These are phyloP conservation scores for Phylloporus sp. DNA, from an alignment of 1,284 basidiomycete species.

Conservation along the genomic window DNA sequence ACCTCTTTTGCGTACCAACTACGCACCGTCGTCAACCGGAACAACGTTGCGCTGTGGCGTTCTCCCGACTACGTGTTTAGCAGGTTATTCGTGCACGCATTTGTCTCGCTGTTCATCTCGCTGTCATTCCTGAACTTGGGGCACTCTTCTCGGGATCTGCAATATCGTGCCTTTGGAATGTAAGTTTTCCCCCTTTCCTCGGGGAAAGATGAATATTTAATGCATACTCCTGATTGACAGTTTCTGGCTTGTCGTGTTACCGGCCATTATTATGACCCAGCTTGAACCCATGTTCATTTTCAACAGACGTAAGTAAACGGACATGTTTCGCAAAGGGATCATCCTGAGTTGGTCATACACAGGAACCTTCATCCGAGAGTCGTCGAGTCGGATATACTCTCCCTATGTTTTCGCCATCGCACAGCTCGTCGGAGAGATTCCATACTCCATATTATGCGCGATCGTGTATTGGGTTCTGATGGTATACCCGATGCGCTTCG, in stretches of 20 bases:
- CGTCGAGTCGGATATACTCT: constrained; percentile 78
- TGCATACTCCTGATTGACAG: constrained; percentile 35
- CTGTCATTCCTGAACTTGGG: constrained; percentile 84
- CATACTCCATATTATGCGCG: constrained; percentile 75
- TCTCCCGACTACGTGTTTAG: constrained; percentile 85
- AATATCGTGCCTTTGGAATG: constrained; percentile 86
- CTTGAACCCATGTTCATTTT: constrained; percentile 89
- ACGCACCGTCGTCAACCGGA: constrained; percentile 72
- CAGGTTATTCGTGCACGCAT: constrained; percentile 76
- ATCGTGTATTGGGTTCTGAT: constrained; percentile 80
- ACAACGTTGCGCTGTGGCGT: constrained; percentile 81
- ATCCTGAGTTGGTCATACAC: neutral
- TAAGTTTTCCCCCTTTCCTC: constrained; percentile 37
- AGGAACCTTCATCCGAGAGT: constrained; percentile 71
- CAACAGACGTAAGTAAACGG: constrained; percentile 57
- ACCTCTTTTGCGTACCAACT: constrained; percentile 84
- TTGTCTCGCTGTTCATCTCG: constrained; percentile 81
- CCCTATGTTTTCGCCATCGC: constrained; percentile 84
- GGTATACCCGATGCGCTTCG: constrained; percentile 78
- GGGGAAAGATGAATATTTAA: neutral
- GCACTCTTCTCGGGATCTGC: constrained; percentile 69
- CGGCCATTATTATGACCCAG: constrained; percentile 79
- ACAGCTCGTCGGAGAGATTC: constrained; percentile 83
- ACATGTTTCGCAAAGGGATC: neutral
- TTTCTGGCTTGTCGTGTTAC: constrained; percentile 73